Percentiles rank a stretch among this genome's conserved stretches.
Evolutionary conservation across 1,139 yeast species (phyloP).

Genomic region (Pichia sp.): DNA sequence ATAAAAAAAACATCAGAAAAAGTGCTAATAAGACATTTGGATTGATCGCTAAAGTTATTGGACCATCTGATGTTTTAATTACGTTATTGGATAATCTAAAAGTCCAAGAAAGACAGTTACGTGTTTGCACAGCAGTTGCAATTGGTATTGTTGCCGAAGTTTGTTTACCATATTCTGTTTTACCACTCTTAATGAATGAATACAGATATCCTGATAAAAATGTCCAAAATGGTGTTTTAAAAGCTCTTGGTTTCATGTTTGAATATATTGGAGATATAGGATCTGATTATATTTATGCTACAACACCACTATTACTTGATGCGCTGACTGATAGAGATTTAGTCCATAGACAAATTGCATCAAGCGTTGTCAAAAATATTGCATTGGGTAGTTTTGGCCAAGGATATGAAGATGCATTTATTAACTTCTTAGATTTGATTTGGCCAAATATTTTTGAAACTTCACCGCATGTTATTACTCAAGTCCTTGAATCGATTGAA

Average conservation of each 20-base stretch:
- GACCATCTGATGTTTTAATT: constrained; percentile 91
- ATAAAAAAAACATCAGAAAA: constrained; percentile 69
- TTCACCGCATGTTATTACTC: constrained; percentile 86
- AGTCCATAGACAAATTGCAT: constrained; percentile 94
- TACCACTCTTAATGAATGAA: constrained; percentile 97
- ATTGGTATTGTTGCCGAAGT: constrained; percentile 95
- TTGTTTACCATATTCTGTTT: constrained; percentile 87
- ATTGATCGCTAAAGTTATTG: constrained; percentile 82
- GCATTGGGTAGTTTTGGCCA: constrained; percentile 74
- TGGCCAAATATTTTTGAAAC: constrained; percentile 87
- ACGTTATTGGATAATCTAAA: constrained; percentile 77
- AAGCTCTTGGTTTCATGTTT: constrained; percentile 84
- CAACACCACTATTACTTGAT: constrained; percentile 78
- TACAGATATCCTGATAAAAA: constrained; percentile 88
- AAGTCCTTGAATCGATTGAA: constrained; percentile 78
- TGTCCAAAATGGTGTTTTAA: constrained; percentile 92
- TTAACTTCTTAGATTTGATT: constrained; percentile 68
- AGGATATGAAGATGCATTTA: constrained; percentile 68
- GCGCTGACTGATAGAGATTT: constrained; percentile 87
- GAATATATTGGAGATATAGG: constrained; percentile 87
- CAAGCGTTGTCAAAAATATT: constrained; percentile 77
- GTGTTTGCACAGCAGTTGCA: constrained; percentile 98
- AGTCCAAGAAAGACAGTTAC: constrained; percentile 91
- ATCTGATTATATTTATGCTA: constrained; percentile 75
- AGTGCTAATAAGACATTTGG: constrained; percentile 94